Evolutionary conservation across 2,329 filamentous ascomycete genomes (phyloP).

Genomic region (Colletotrichum sp.): DNA sequence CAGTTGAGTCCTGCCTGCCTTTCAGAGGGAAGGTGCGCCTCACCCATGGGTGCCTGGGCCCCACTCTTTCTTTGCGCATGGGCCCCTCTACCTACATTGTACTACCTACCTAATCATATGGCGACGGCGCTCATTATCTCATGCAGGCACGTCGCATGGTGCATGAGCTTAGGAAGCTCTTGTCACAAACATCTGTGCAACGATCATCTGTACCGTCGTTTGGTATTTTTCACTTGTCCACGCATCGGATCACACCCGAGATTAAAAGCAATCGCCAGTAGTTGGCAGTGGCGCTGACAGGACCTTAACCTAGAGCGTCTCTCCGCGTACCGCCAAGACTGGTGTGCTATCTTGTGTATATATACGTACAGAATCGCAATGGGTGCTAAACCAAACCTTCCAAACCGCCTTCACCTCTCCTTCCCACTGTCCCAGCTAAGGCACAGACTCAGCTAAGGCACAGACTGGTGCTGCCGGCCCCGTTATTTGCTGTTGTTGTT

Average conservation of each 20-base stretch:
- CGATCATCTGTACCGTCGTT: background rate
- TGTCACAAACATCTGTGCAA: background rate
- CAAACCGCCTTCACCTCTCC: background rate
- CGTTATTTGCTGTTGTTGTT: background rate
- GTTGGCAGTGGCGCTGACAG: background rate
- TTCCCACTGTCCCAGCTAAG: background rate
- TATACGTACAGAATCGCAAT: constrained; percentile 16
- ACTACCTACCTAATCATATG: background rate
- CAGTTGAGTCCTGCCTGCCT: background rate
- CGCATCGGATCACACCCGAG: background rate
- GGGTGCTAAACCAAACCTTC: background rate
- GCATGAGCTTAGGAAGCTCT: background rate
- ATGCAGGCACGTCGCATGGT: background rate
- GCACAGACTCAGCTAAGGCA: background rate
- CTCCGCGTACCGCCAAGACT: background rate
- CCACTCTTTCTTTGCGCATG: background rate
- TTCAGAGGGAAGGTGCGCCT: background rate
- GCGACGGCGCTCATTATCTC: background rate
- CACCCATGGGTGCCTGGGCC: background rate
- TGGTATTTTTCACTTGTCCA: background rate
- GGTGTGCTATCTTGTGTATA: background rate
- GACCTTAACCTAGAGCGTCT: background rate
- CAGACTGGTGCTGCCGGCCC: background rate
- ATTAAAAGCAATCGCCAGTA: background rate
- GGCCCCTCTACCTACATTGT: background rate